These are phyloP conservation scores for Chloromonas sp. DNA, from an alignment of 163 green algal genomes.

Conservation along the genomic window DNA sequence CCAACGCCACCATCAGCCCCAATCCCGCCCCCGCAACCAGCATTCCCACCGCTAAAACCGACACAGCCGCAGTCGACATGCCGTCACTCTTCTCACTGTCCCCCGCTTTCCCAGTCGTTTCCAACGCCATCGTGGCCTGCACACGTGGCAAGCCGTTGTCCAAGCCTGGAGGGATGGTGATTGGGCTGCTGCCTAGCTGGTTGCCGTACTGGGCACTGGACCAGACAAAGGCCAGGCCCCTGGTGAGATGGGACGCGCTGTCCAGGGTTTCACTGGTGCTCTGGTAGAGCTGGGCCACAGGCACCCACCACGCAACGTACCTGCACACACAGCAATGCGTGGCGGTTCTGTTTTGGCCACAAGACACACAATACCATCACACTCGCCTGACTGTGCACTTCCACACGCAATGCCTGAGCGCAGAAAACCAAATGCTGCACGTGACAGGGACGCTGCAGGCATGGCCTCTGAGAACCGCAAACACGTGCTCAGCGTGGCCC, in stretches of 20 bases:
- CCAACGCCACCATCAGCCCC: neutral
- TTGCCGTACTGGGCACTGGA: neutral
- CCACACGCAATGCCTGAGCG: no score
- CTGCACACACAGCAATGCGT: neutral
- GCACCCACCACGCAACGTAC: conserved; percentile 3
- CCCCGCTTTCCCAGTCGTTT: neutral
- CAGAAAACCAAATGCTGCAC: neutral
- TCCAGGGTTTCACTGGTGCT: neutral
- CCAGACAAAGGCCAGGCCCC: conserved; percentile 1
- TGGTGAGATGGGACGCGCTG: neutral
- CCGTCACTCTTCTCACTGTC: neutral
- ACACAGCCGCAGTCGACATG: neutral
- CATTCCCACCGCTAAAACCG: neutral
- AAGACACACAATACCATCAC: neutral
- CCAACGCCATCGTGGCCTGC: neutral
- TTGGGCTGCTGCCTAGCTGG: neutral
- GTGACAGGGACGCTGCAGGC: neutral
- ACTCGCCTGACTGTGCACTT: no score
- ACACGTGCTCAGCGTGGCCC: neutral
- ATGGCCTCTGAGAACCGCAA: neutral
- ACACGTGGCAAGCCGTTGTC: neutral
- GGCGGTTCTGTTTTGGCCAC: neutral
- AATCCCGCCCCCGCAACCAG: neutral
- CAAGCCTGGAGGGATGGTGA: neutral
- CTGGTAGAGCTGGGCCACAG: neutral